These are phyloP conservation scores for Gastroboletus turbinatus DNA, from an alignment of 1,284 basidiomycete species.

Conservation along the genomic window DNA sequence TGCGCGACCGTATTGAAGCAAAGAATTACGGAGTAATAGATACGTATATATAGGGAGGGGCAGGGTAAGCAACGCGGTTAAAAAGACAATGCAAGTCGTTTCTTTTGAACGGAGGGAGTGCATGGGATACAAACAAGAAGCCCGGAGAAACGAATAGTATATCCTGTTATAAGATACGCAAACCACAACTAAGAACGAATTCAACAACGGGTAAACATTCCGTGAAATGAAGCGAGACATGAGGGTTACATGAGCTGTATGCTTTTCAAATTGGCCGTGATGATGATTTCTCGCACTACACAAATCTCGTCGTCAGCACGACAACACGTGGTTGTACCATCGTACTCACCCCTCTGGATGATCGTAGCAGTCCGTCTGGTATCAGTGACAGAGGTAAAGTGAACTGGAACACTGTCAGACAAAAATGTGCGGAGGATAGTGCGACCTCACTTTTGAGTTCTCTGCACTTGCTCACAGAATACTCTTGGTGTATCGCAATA, in stretches of 20 bases:
- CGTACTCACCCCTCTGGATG: constrained; percentile 51
- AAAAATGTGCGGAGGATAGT: background rate
- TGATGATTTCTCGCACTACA: constrained; percentile 61
- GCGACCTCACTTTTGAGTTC: constrained; percentile 62
- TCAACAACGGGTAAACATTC: background rate
- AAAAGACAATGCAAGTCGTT: constrained; percentile 14
- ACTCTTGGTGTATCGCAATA: constrained; percentile 61
- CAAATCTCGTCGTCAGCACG: background rate
- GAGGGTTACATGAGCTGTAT: constrained; percentile 51
- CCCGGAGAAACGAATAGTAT: constrained; percentile 15
- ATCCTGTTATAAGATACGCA: constrained; percentile 22
- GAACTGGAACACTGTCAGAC: constrained; percentile 46
- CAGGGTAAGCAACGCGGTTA: constrained; percentile 1
- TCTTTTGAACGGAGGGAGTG: constrained; percentile 6
- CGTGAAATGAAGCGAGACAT: constrained; percentile 2
- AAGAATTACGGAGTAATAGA: constrained; percentile 20
- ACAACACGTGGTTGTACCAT: background rate
- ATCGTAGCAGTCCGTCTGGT: constrained; percentile 56
- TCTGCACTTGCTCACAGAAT: constrained; percentile 64
- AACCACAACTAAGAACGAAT: constrained; percentile 3
- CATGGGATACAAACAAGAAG: constrained; percentile 20
- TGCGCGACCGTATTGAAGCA: constrained; percentile 3
- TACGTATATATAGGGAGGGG: constrained; percentile 23
- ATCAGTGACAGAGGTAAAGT: constrained; percentile 79
- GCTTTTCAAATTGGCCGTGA: constrained; percentile 55